These are phyloP conservation scores for Gastrodia elata DNA, from an alignment of 106 monocot species.

Conservation along the genomic window DNA sequence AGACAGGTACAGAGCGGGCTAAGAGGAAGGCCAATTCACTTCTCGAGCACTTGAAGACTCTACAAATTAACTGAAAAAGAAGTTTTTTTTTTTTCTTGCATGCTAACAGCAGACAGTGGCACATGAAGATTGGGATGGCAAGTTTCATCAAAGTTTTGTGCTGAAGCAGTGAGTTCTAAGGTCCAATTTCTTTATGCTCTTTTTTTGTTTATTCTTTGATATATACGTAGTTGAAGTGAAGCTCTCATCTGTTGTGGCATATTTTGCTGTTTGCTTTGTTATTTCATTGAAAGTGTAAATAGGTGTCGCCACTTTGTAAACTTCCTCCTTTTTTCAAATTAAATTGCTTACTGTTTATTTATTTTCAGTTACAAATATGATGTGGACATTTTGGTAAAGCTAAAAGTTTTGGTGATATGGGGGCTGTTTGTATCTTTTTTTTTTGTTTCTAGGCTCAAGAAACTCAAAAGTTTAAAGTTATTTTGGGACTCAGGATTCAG, in stretches of 20 bases:
- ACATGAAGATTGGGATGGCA: neutral
- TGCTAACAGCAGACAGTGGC: neutral
- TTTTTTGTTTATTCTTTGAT: neutral
- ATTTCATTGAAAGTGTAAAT: neutral
- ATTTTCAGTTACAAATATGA: neutral
- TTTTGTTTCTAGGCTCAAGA: too few species aligned
- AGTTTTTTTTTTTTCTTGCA: neutral
- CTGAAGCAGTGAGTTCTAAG: neutral
- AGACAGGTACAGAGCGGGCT: slow-evolving; percentile 65
- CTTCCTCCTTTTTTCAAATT: neutral
- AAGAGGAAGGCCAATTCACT: slow-evolving; percentile 71
- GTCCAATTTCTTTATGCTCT: neutral
- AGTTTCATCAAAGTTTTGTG: neutral
- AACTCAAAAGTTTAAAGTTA: too few species aligned
- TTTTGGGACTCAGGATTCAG: too few species aligned
- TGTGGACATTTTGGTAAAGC: too few species aligned
- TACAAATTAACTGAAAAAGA: slow-evolving; percentile 19
- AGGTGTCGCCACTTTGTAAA: neutral
- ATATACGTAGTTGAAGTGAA: neutral
- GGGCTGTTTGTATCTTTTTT: too few species aligned
- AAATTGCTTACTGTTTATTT: neutral
- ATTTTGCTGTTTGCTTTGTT: neutral
- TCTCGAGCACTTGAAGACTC: slow-evolving; percentile 46
- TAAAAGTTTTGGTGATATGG: too few species aligned
- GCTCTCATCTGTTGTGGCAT: neutral